Evolutionary conservation across 352 stramenopile genomes (phyloP).

Genomic region (Aphanomyces invadans): DNA sequence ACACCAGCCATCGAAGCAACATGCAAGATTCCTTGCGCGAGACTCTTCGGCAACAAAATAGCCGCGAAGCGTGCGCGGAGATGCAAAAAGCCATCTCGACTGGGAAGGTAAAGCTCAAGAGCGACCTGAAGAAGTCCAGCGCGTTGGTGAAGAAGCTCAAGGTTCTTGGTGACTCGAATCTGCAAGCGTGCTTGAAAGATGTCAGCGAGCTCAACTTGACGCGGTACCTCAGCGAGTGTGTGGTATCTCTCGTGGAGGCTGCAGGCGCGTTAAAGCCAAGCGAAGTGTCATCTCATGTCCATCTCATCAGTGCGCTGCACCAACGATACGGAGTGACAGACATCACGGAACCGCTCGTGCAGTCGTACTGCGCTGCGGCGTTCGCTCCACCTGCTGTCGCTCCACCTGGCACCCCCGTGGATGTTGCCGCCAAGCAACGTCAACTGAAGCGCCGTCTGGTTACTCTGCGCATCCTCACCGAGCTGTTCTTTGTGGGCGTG

Average conservation of each 20-base stretch:
- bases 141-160: slow-evolving; percentile 97
- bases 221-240: slow-evolving; percentile 93
- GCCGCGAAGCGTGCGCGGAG: slow-evolving; percentile 33
- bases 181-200: slow-evolving; percentile 76
- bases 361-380: slow-evolving; percentile 47
- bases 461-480: slow-evolving; percentile 67
- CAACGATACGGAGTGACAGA: slow-evolving; percentile 75
- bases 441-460: slow-evolving; percentile 58
- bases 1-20: neutral
- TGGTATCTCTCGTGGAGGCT: slow-evolving; percentile 79
- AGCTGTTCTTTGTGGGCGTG: slow-evolving; percentile 77
- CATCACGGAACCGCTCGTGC: slow-evolving; percentile 62
- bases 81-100: slow-evolving; percentile 73
- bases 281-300: slow-evolving; percentile 81
- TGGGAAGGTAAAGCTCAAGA: slow-evolving; percentile 91
- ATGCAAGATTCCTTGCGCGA: slow-evolving; percentile 29
- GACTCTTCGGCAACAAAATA: slow-evolving; percentile 55
- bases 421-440: slow-evolving; percentile 60
- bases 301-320: slow-evolving; percentile 85
- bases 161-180: slow-evolving; percentile 59
- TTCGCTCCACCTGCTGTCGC: neutral
- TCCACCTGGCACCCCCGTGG: slow-evolving; percentile 18
- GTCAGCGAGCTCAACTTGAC: slow-evolving; percentile 89
- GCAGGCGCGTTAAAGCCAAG: slow-evolving; percentile 62
- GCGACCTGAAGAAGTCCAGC: slow-evolving; percentile 97